Conservation (phyloP, 495 filamentous ascomycete genomes). For the Chaetomium fimeti region DNA sequence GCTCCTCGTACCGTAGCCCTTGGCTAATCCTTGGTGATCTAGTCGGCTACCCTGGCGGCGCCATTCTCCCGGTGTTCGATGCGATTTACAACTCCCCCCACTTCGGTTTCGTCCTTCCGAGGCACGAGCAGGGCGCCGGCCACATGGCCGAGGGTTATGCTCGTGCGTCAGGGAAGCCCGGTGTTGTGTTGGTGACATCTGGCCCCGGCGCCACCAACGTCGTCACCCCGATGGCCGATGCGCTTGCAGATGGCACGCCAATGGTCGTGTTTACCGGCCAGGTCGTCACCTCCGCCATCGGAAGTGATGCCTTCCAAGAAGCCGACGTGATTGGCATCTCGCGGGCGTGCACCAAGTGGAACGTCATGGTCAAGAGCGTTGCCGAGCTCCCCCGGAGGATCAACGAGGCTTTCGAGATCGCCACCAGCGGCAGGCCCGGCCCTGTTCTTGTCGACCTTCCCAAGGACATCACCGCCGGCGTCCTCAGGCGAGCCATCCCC, state of each 20-base stretch:
- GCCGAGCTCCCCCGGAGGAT: conserved; percentile 75
- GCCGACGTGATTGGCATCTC: conserved; percentile 76
- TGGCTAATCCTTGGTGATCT: conserved; percentile 25
- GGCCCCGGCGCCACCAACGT: conserved; percentile 78
- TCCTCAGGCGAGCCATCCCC: conserved; percentile 67
- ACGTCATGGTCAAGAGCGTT: conserved; percentile 77
- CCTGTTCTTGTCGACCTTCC: conserved; percentile 79
- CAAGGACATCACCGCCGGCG: conserved; percentile 72
- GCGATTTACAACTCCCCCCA: conserved; percentile 79
- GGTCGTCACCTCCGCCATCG: conserved; percentile 69
- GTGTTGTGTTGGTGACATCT: conserved; percentile 76
- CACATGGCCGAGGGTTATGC: conserved; percentile 83
- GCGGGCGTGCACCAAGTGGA: conserved; percentile 80
- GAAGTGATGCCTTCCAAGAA: conserved; percentile 79
- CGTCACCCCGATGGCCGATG: conserved; percentile 76
- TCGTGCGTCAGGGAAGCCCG: conserved; percentile 69
- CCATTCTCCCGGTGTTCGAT: conserved; percentile 82
- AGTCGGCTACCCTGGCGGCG: conserved; percentile 74
- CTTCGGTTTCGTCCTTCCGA: conserved; percentile 72
- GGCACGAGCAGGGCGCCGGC: conserved; percentile 77
- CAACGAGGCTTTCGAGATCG: conserved; percentile 84
- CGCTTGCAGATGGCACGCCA: conserved; percentile 73
- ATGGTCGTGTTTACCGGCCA: conserved; percentile 80
- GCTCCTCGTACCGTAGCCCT: not conserved
- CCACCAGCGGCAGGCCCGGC: conserved; percentile 69